A percentile compares a stretch with the other conserved stretches of the same genome.
These are phyloP conservation scores for Chaetomiaceae sp. DNA, from an alignment of 2,329 filamentous ascomycete genomes.

Conservation along the genomic window DNA sequence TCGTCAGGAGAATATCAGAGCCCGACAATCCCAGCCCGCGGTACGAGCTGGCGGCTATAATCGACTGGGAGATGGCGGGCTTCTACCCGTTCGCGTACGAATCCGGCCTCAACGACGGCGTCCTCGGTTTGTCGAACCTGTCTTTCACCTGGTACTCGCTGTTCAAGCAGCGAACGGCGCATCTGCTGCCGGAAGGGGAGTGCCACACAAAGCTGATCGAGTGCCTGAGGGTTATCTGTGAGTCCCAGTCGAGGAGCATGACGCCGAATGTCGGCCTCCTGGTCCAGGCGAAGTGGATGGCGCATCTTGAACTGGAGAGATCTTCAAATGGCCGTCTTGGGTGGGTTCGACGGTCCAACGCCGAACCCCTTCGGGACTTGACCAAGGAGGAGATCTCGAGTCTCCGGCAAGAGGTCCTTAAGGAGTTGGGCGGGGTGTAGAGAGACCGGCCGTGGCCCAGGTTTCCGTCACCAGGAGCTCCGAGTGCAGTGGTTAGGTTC, in stretches of 20 bases:
- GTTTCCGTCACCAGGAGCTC: no score
- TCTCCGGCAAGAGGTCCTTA: background rate
- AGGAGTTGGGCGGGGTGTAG: background rate
- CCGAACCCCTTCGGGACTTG: background rate
- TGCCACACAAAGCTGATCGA: background rate
- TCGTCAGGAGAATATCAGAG: background rate
- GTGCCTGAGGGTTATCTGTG: background rate
- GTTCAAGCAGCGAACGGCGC: constrained; percentile 1
- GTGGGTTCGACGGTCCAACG: background rate
- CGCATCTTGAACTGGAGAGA: background rate
- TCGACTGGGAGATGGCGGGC: constrained; percentile 8
- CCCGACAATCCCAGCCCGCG: background rate
- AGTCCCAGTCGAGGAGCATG: background rate
- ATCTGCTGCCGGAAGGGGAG: background rate
- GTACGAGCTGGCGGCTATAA: constrained; percentile 6
- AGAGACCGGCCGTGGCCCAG: no score
- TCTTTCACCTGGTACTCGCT: constrained; percentile 9
- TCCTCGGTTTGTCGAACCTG: background rate
- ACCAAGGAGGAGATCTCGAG: background rate
- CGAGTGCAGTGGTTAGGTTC: no score
- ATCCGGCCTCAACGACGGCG: background rate
- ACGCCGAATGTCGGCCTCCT: background rate
- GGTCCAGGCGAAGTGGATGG: background rate
- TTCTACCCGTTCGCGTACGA: constrained; percentile 9
- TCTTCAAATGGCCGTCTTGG: background rate